These are phyloP conservation scores for Collybia nuda DNA, from an alignment of 768 basidiomycete genomes.

Conservation along the genomic window DNA sequence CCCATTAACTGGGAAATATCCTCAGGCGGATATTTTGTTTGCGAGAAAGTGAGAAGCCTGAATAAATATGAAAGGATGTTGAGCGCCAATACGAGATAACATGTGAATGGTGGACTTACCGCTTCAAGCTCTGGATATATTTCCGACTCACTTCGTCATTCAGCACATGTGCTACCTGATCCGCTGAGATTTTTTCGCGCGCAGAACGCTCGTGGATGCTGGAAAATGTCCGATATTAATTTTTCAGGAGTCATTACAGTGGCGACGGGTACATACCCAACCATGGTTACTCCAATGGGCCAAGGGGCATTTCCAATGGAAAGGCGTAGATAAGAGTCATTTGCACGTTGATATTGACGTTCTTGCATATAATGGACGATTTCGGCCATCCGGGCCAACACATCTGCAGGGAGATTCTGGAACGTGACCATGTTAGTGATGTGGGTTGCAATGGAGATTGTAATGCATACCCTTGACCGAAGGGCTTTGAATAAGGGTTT, in stretches of 20 bases:
- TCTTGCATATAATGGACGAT: slow-evolving; percentile 97
- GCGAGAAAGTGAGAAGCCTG: slow-evolving; percentile 92
- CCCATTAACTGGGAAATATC: slow-evolving; percentile 95
- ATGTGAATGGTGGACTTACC: slow-evolving; percentile 48
- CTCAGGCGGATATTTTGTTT: slow-evolving; percentile 93
- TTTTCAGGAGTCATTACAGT: no score
- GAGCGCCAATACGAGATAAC: not conserved
- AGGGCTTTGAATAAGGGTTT: slow-evolving; percentile 95
- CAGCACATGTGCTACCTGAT: slow-evolving; percentile 96
- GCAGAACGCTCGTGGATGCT: slow-evolving; percentile 98
- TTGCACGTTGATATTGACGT: slow-evolving; percentile 92
- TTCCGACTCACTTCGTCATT: slow-evolving; percentile 99
- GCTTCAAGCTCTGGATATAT: slow-evolving; percentile 96
- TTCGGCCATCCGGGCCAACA: slow-evolving; percentile 85
- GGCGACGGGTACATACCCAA: slow-evolving; percentile 63
- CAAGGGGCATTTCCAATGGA: slow-evolving; percentile 99
- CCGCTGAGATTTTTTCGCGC: slow-evolving; percentile 95
- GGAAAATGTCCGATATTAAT: not conserved
- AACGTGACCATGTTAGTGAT: not conserved
- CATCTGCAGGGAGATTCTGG: slow-evolving; percentile 78
- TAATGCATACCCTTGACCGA: slow-evolving; percentile 72
- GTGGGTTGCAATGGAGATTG: not conserved
- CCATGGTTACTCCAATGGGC: slow-evolving; percentile 99
- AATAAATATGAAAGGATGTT: not conserved
- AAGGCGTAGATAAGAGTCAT: slow-evolving; percentile 94